Conservation (phyloP, 129 eudicot genomes). For the carrot (Daucus carota) region DNA sequence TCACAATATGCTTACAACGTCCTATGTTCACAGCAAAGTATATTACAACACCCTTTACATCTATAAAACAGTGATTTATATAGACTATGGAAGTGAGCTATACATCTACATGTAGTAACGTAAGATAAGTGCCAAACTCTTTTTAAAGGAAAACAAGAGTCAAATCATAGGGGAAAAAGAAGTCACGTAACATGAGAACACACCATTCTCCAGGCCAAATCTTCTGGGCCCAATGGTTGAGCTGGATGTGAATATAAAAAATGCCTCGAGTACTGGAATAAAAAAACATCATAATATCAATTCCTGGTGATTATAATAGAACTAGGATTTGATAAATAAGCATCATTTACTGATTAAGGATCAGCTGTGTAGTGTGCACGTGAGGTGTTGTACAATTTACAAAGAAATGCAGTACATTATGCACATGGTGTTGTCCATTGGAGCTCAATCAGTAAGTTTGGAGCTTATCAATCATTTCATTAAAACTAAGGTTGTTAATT, state of each 20-base stretch:
- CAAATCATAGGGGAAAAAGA: not conserved
- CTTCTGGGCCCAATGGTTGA: conserved; percentile 89
- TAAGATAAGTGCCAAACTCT: not conserved
- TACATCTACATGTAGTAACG: not conserved
- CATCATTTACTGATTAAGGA: too few relatives aligned
- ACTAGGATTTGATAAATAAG: too few relatives aligned
- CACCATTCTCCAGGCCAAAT: conserved; percentile 96
- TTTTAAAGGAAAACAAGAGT: not conserved
- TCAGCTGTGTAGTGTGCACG: too few relatives aligned
- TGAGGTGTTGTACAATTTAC: too few relatives aligned
- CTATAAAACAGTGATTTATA: not conserved
- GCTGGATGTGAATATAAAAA: conserved; percentile 94
- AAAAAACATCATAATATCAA: not conserved
- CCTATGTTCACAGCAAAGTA: not conserved
- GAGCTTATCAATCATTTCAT: too few relatives aligned
- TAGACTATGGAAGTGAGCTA: not conserved
- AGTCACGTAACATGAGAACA: conserved; percentile 14
- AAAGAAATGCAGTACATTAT: too few relatives aligned
- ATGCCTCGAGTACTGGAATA: conserved; percentile 73
- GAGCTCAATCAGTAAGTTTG: too few relatives aligned
- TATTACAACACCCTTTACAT: not conserved
- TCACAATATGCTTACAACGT: not conserved
- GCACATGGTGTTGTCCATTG: too few relatives aligned
- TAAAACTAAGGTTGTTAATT: not conserved
- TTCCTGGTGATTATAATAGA: not conserved